Evolutionary conservation across 345 rosid genomes (phyloP).

Genomic region (Euclidium syriacum): DNA sequence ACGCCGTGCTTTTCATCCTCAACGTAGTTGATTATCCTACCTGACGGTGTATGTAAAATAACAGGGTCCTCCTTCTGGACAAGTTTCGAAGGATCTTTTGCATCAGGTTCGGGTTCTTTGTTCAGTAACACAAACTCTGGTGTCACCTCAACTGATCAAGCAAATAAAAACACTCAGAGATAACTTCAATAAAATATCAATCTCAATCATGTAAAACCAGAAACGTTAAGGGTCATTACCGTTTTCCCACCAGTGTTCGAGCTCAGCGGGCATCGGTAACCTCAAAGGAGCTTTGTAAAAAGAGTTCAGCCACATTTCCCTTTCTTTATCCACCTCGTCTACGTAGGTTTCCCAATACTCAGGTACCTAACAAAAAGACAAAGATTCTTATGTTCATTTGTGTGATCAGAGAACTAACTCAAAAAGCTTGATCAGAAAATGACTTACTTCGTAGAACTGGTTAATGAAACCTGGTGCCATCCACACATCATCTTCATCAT

Average conservation of each 20-base stretch:
- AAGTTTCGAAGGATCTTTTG: conserved; percentile 72
- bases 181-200: not conserved
- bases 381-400: conserved; percentile 6
- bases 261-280: conserved; percentile 94
- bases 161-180: not conserved
- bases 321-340: conserved; percentile 82
- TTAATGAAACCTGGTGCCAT: conserved; percentile 97
- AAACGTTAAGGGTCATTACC: conserved; percentile 34
- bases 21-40: conserved; percentile 67
- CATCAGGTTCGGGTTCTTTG: conserved; percentile 86
- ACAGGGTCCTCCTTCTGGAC: conserved; percentile 69
- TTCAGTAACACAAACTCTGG: conserved; percentile 77
- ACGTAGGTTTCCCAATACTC: conserved; percentile 89
- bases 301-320: conserved; percentile 93
- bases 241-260: conserved; percentile 90
- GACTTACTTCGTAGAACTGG: conserved; percentile 75
- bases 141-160: conserved; percentile 52
- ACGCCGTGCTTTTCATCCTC: conserved; percentile 86
- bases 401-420: conserved; percentile 16
- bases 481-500: conserved; percentile 94
- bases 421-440: not conserved
- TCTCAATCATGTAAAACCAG: conserved; percentile 3
- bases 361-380: conserved; percentile 55
- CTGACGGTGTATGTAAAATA: conserved; percentile 76
- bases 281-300: conserved; percentile 88